These are phyloP conservation scores for Botrytis porri DNA, from an alignment of 2,329 filamentous ascomycete species.

Conservation along the genomic window DNA sequence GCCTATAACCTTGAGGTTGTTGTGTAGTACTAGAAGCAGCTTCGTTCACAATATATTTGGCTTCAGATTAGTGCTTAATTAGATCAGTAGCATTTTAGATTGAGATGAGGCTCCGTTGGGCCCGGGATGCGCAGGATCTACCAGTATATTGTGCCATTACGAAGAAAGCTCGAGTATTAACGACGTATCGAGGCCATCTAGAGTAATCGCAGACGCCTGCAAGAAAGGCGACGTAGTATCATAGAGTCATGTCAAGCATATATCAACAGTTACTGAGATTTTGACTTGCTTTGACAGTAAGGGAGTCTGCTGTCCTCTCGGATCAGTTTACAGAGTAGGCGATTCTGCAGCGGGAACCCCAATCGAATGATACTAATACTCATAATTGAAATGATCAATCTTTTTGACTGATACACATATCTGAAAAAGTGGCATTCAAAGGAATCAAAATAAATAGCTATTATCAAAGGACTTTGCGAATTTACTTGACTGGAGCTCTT, in stretches of 20 bases:
- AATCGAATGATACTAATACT: neutral
- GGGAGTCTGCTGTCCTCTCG: neutral
- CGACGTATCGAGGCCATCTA: neutral
- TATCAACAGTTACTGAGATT: neutral
- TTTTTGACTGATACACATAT: too few relatives aligned
- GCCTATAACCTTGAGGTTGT: neutral
- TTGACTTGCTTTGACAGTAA: neutral
- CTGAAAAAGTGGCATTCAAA: too few relatives aligned
- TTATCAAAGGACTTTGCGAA: neutral
- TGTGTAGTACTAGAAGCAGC: neutral
- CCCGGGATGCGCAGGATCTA: neutral
- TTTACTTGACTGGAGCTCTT: neutral
- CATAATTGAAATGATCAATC: neutral
- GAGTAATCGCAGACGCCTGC: neutral
- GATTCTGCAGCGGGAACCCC: neutral
- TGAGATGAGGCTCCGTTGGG: neutral
- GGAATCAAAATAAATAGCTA: neutral
- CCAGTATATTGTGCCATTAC: neutral
- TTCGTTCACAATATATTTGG: too few relatives aligned
- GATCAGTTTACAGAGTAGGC: neutral
- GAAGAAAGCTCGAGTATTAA: neutral
- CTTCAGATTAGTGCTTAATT: neutral
- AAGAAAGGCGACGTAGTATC: neutral
- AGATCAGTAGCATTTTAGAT: neutral
- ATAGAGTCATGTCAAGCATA: neutral